phyloP scores from a whole-genome alignment of 345 rosid genomes.

The Populus euphratica region DNA sequence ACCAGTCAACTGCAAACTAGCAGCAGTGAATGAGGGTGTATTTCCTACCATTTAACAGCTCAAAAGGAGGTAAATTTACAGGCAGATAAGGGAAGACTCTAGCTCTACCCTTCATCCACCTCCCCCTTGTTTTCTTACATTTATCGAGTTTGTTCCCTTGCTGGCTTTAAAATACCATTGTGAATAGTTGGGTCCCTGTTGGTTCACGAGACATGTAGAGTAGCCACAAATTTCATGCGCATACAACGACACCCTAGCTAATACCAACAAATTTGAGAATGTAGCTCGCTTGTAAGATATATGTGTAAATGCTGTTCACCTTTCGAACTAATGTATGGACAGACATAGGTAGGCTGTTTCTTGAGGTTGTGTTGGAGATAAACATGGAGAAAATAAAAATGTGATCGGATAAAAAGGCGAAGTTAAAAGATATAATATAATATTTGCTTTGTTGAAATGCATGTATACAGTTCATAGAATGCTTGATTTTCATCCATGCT shows the following conservation, averaged over 20 bases:
- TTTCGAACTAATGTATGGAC: not conserved
- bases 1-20: slow-evolving; percentile 39
- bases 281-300: slow-evolving; percentile 3
- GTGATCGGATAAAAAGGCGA: too few species aligned
- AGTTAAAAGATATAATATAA: too few species aligned
- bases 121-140: not conserved
- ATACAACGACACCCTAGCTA: not conserved
- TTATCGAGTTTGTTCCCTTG: slow-evolving; percentile 29
- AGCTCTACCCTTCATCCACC: not conserved
- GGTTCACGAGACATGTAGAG: slow-evolving; percentile 39
- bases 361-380: too few species aligned
- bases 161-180: slow-evolving; percentile 11
- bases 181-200: slow-evolving; percentile 24
- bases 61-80: slow-evolving; percentile 21
- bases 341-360: too few species aligned
- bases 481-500: too few species aligned
- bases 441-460: too few species aligned
- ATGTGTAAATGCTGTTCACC: not conserved
- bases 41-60: slow-evolving; percentile 28
- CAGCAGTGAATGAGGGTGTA: slow-evolving; percentile 27
- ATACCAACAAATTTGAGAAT: not conserved
- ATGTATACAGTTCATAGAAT: too few species aligned
- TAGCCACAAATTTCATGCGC: slow-evolving; percentile 25
- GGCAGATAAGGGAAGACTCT: not conserved
- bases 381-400: too few species aligned